These are phyloP conservation scores for Pyracantha coccinea DNA, from an alignment of 331 rosid genomes.

Conservation along the genomic window DNA sequence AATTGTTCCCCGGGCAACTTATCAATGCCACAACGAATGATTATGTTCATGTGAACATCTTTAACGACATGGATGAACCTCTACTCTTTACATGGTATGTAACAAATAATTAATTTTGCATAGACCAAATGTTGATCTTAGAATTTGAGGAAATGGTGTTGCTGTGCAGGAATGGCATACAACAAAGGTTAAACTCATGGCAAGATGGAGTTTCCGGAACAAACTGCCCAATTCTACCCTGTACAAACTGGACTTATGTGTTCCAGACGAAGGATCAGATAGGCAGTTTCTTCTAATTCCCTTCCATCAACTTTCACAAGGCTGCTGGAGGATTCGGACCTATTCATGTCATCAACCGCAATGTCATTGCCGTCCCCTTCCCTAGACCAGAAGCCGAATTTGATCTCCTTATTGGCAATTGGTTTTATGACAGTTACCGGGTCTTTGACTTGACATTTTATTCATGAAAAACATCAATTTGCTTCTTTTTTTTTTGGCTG, in stretches of 20 bases:
- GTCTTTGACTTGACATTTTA: slow-evolving; percentile 16
- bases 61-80: slow-evolving; percentile 61
- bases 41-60: slow-evolving; percentile 48
- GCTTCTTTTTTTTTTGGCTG: background rate
- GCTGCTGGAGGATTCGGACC: slow-evolving; percentile 82
- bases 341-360: slow-evolving; percentile 51
- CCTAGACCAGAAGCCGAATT: slow-evolving; percentile 67
- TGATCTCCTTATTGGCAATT: slow-evolving; percentile 75
- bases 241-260: slow-evolving; percentile 59
- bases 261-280: slow-evolving; percentile 78
- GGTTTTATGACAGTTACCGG: slow-evolving; percentile 62
- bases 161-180: slow-evolving; percentile 80
- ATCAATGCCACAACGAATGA: slow-evolving; percentile 76
- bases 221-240: slow-evolving; percentile 63
- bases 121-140: background rate
- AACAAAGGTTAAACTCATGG: slow-evolving; percentile 82
- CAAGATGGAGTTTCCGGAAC: slow-evolving; percentile 94
- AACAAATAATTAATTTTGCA: background rate
- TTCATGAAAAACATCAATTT: background rate
- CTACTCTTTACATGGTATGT: slow-evolving; percentile 71
- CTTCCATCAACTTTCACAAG: slow-evolving; percentile 72
- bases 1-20: slow-evolving; percentile 78
- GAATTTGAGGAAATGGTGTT: background rate
- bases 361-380: slow-evolving; percentile 53
- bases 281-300: slow-evolving; percentile 76